Conservation (phyloP, 331 rosid species). For the Malus hybrid region DNA sequence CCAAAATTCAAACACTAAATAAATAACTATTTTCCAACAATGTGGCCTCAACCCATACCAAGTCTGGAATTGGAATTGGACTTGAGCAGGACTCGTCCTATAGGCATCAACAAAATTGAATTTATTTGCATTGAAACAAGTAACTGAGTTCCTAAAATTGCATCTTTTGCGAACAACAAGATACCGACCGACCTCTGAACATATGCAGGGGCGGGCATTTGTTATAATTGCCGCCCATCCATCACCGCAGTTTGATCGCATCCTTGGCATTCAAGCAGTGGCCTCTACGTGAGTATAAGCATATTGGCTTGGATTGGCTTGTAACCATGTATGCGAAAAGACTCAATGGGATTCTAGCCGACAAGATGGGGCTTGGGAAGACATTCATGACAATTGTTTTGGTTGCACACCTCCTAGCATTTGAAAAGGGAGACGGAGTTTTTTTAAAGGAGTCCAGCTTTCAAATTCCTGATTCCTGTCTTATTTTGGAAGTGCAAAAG, state of each 20-base stretch:
- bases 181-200: conserved; percentile 42
- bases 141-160: conserved; percentile 14
- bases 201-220: conserved; percentile 30
- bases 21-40: background rate
- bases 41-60: conserved; percentile 67
- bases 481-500: conserved; percentile 94
- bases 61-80: conserved; percentile 65
- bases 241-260: conserved; percentile 57
- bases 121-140: conserved; percentile 14
- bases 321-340: conserved; percentile 97
- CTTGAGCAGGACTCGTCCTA: conserved; percentile 67
- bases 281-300: too few species aligned
- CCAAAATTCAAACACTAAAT: too few species aligned
- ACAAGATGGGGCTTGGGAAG: conserved; percentile 98
- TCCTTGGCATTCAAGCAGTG: conserved; percentile 64
- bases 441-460: conserved; percentile 98
- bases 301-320: conserved; percentile 68
- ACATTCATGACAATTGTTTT: conserved; percentile 93
- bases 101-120: conserved; percentile 5
- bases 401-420: conserved; percentile 83
- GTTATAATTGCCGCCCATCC: conserved; percentile 34
- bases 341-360: conserved; percentile 93
- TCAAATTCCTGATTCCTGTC: conserved; percentile 59
- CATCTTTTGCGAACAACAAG: conserved; percentile 4
- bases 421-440: conserved; percentile 99